Evolutionary conservation across 306 rosid genomes (phyloP).

Genomic region (Cucurbita argyrosperma): DNA sequence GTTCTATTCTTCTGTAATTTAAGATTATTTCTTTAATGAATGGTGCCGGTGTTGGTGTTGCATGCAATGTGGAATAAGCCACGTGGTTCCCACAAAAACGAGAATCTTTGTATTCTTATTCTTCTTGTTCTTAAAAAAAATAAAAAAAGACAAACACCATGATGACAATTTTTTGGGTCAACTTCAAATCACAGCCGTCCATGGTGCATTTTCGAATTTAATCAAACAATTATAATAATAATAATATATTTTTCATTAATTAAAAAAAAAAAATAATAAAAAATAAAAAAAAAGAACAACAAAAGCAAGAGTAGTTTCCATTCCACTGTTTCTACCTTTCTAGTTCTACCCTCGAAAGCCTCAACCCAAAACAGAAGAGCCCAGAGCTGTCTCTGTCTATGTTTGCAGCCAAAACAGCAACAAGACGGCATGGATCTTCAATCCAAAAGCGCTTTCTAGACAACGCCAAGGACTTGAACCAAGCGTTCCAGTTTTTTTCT

Average conservation of each 20-base stretch:
- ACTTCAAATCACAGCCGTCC: conserved; percentile 5
- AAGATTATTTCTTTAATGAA: no score
- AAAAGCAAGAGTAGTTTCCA: not conserved
- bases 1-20: no score
- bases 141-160: not conserved
- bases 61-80: conserved; percentile 4
- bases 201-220: not conserved
- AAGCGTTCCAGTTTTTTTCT: not conserved
- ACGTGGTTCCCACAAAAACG: conserved; percentile 1
- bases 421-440: conserved; percentile 1
- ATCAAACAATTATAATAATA: not conserved
- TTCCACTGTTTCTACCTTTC: not conserved
- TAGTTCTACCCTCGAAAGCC: not conserved
- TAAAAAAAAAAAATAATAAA: no score
- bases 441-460: not conserved
- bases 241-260: not conserved
- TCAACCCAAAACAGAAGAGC: not conserved
- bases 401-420: not conserved
- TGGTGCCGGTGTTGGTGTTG: not conserved
- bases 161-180: not conserved
- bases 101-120: not conserved
- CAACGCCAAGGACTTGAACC: not conserved
- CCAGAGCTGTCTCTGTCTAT: not conserved
- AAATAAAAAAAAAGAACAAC: not conserved
- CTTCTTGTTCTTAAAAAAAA: not conserved